A percentile compares a stretch with the other conserved stretches of the same genome.
Evolutionary conservation across 768 basidiomycete genomes (phyloP).

Genomic region (Tylopilus subfusipes): DNA sequence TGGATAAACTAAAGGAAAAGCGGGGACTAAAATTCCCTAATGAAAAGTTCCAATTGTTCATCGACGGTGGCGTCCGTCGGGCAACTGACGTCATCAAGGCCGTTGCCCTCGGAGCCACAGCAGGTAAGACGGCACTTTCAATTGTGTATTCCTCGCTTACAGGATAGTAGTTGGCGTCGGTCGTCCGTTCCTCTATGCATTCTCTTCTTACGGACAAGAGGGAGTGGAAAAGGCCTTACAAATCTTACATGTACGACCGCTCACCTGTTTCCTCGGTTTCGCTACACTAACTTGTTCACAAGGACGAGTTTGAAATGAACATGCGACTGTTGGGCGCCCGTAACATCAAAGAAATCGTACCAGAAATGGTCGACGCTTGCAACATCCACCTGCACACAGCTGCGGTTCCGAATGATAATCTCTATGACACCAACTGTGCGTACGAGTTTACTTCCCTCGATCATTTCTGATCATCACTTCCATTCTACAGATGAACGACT

Average conservation of each 20-base stretch:
- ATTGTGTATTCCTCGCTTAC: constrained; percentile 7
- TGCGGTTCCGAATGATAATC: constrained; percentile 64
- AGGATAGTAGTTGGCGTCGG: constrained; percentile 65
- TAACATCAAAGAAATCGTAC: constrained; percentile 73
- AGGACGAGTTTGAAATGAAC: constrained; percentile 99
- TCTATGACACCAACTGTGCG: constrained; percentile 83
- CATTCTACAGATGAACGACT: constrained; percentile 40
- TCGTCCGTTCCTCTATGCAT: constrained; percentile 84
- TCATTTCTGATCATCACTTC: not conserved
- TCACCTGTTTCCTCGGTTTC: not conserved
- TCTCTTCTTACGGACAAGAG: constrained; percentile 82
- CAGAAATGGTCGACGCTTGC: constrained; percentile 86
- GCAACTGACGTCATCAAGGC: constrained; percentile 91
- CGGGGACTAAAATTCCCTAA: constrained; percentile 75
- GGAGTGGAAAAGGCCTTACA: constrained; percentile 82
- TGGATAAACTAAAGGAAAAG: constrained; percentile 60
- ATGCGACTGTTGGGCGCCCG: constrained; percentile 87
- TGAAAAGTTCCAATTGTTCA: constrained; percentile 75
- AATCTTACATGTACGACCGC: constrained; percentile 59
- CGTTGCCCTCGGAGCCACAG: constrained; percentile 84
- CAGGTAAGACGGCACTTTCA: constrained; percentile 41
- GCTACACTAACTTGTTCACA: constrained; percentile 1
- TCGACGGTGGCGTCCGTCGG: constrained; percentile 93
- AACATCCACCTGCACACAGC: constrained; percentile 65
- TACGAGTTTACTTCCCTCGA: constrained; percentile 2